Percentiles rank a stretch among this genome's conserved stretches.
These are phyloP conservation scores for Citrullus amarus DNA, from an alignment of 306 rosid genomes.

Conservation along the genomic window DNA sequence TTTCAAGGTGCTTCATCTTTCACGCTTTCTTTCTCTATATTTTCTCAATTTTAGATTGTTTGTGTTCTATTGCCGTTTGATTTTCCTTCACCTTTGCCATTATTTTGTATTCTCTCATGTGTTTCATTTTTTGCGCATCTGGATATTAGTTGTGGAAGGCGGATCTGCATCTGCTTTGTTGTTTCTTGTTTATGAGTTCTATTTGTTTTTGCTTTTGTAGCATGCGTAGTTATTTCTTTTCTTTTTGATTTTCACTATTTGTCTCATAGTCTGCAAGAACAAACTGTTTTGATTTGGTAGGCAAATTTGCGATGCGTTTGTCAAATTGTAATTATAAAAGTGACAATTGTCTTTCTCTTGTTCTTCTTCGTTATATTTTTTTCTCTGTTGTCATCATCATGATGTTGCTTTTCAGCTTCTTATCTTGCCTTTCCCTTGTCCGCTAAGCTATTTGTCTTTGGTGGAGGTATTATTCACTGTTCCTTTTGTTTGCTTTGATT, in stretches of 20 bases:
- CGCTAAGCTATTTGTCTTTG: neutral
- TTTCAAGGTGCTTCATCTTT: slow-evolving; percentile 47
- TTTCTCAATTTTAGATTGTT: neutral
- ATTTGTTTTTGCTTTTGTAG: neutral
- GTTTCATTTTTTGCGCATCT: neutral
- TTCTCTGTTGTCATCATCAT: neutral
- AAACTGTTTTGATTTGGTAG: neutral
- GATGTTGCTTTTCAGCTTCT: neutral
- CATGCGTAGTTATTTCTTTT: neutral
- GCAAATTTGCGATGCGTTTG: neutral
- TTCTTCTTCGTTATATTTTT: neutral
- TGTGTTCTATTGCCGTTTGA: neutral
- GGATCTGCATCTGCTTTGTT: neutral
- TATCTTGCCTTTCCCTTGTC: neutral
- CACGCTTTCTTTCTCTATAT: neutral
- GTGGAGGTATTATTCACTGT: neutral
- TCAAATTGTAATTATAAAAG: neutral
- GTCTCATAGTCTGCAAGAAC: neutral
- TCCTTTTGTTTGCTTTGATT: neutral
- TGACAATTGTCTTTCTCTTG: neutral
- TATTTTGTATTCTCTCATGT: neutral
- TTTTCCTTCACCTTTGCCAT: neutral
- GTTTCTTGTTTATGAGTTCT: neutral
- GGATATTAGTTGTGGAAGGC: neutral
- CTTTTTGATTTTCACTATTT: neutral